Base-by-base conservation (phyloP, 257 asterid genomes). In the Euphrasia confusa region DNA sequence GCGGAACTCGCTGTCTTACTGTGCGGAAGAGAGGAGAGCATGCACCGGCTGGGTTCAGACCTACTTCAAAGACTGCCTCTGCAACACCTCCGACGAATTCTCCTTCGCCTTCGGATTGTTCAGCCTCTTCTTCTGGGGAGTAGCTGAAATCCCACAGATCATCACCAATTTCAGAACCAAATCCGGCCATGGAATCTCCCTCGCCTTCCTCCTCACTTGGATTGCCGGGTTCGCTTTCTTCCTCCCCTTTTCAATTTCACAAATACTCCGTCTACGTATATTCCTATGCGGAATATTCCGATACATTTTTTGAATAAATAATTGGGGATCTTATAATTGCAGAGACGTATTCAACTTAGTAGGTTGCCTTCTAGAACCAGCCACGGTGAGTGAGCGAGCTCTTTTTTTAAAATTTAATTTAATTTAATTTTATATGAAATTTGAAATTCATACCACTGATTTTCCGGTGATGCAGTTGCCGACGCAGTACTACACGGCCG, bases 111-210 rank as follows among this genome's bases (percentile, higher is more conserved):
- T 89, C 32, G 99, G 99, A 5, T 27, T 93, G 6, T 18, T 77
- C 15, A 93, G 97, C 66, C 90, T 93, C 2, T 4, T 85, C 2
- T 79, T 65, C 45, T 93, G 97, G 97, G 96, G 82, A 2, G 84
- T 93, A 13, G 97, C 99, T 28, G 99, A 93, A 77, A 82, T 93
- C 82, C 99, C 99, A 6, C 97, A 93, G 73, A 93, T 93, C 44
- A 24, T 84, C 71, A 79, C 96, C 26, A 93, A 93, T 63, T 93
- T 85, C 75, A 67, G 79, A 21, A 65, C 94, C 0, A 89, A 93
- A 62, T 93, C 99, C 53, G 77, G 94, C 78, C 94, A 87, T 65
- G 96, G 99, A 10, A 71, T 93, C 67, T 93, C 99, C 48, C 72
- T 89, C 48, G 2, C 82, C 30, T 89, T 93, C 35, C 96, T 89